Evolutionary conservation across 345 rosid genomes (phyloP), one percentile per base, ranked within the genome.

Genomic region (Euphorbia lathyris): DNA sequence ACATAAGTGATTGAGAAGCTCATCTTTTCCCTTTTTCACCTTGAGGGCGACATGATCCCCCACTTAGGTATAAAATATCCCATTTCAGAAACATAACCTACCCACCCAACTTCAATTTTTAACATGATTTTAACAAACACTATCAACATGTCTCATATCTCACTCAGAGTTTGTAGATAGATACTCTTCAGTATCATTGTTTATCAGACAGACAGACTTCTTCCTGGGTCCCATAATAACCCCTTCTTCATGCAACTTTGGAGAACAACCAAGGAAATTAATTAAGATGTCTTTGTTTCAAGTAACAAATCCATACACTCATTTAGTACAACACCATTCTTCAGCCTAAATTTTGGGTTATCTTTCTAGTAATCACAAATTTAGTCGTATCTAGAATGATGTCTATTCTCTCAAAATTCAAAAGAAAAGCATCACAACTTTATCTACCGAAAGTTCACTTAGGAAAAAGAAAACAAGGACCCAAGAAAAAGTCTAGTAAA

Each of bases 111-210:
- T 47, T 14, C 17, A 60, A 51, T 58, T 57, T 43, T 29, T 53
- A 57, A 27, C 68, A 65, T 59, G 16, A 63, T 71, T 17, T 20
- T 17, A 60, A 22, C 51, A 42, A 27, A 56, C 66, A 20, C 66
- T 19, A 71, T 63, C 43, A 74, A 72, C 12, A 71, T 66, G 72
- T 70, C 63, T 14, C 22, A 17, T 52, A 36, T 72, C 69, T 40
- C 64, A 19, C 67, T 36, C 58, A 66, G 63, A 17, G 13, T 58
- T 20, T 42, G 34, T 43, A 19, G 57, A 38, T 43, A 19, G 57
- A 38, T 14, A 23, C 63, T n/a, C n/a, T 58, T 27, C 64, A 67
- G 68, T 17, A n/a, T 36, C 45, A 75, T 23, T 29, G 58, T 34
- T n/a, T 11, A 58, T 42, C 53, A 32, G n/a, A n/a, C n/a, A n/a